Evolutionary conservation across 2,329 filamentous ascomycete genomes (phyloP), one percentile per base, ranked within the genome.

Genomic region (Botrytis fabae): DNA sequence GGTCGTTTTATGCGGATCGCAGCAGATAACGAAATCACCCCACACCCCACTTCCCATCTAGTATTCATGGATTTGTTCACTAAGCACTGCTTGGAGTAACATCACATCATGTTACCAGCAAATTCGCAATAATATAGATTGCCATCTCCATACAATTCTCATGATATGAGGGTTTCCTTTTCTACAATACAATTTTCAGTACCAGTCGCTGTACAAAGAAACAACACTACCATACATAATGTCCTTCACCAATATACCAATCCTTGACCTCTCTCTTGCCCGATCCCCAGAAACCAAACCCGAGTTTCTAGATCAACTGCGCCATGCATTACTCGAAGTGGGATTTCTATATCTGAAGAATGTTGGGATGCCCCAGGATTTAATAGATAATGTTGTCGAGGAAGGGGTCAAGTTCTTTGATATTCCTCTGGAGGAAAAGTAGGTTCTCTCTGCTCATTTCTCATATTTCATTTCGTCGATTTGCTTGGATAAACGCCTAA

Each of bases 291-390:
- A 84, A 8, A 91, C 92, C 0, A 97, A 96, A 82, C 87, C 92
- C 3, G 84, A 83, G 46, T 96, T 97, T 78, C 87, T 97, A 0
- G 82, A 84, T 0, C 85, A 93, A 71, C 86, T 97, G 46, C 91
- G 92, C 25, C 85, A 92, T 81, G 93, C 93, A 0, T 84, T 97
- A 46, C 88, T 97, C 78, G 92, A 95, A 80, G 92, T 97, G n/a
- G 94, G 94, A 2, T 97, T 97, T 79, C 82, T 97, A 35, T 97
- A 97, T 79, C 87, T 97, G 75, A 91, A 91, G 80, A 94, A 97
- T 79, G 91, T 93, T 3, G 92, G 91, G 35, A 90, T 95, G 69
- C 85, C 91, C 8, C 86, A 91, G 25, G 84, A 87, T 57, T 83
- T 95, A 70, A 89, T 92, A 77, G 79, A 87, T 38, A 82, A 86